Base-by-base conservation (phyloP, 768 basidiomycete genomes). In the Goffeauzyma gilvescens region DNA sequence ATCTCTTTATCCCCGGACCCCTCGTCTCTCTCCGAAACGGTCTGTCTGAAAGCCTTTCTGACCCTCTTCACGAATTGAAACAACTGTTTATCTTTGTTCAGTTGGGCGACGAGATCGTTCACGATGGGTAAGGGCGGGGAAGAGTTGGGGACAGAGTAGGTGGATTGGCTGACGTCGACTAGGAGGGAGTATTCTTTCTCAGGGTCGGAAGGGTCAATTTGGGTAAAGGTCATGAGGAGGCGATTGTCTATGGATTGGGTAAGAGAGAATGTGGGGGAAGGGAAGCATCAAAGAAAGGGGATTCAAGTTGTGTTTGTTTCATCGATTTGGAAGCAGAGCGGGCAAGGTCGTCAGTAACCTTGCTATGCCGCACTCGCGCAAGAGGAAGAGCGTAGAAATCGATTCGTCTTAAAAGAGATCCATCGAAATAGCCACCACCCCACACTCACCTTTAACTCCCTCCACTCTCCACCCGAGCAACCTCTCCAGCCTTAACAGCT, bases 171-270 rank as follows among this genome's bases (percentile, higher is more conserved):
- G 15, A 82, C 67, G 54, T 89, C 81, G n/a, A 87, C 59, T 0
- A 84, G 75, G 45, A 87, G 67, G 45, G 71, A 75, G 45, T 76
- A 82, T 50, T 83, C 81, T 23, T 72, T 68, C 7, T 72, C 68
- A 2, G 68, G 67, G 34, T 78, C 72, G 3, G 63, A 50, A 4
- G 69, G 66, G 54, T 84, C 79, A 27, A 86, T 55, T 43, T 73
- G 65, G 8, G 71, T 70, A 60, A 86, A 86, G 4, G 76, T 75
- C 42, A 87, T 66, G 34, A 86, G 70, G 15, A 87, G 69, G 35
- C 74, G 71, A 57, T 81, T 78, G 26, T 67, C 61, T 65, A 39
- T 17, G 21, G 38, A 26, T 23, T 21, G 14, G 38, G 23, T 30
- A 4, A 25, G 37, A 23, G 18, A 21, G 20, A 18, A 33, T 6